A percentile compares a stretch with the other conserved stretches of the same genome.
These are phyloP conservation scores for Populus hybrid DNA, from an alignment of 441 rosid genomes.

Conservation along the genomic window DNA sequence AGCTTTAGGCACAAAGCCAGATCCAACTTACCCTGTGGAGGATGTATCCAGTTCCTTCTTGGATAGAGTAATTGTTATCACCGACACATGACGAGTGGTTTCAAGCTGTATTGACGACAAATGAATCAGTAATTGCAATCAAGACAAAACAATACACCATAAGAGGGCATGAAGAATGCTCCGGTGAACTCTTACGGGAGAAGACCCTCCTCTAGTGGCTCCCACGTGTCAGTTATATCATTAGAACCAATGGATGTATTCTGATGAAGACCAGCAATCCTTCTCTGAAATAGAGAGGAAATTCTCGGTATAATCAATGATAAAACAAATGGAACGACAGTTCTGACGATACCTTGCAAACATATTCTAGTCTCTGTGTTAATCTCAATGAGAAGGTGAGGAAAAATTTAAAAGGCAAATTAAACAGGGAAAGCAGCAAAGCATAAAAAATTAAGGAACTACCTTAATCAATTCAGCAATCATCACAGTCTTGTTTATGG, in stretches of 20 bases:
- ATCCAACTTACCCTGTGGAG: slow-evolving; percentile 36
- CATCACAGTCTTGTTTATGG: slow-evolving; percentile 79
- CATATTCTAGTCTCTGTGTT: neutral
- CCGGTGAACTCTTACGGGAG: slow-evolving; percentile 35
- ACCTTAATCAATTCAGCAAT: slow-evolving; percentile 83
- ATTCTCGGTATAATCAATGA: neutral
- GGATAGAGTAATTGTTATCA: slow-evolving; percentile 42
- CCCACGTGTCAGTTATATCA: slow-evolving; percentile 50
- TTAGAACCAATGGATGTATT: slow-evolving; percentile 38
- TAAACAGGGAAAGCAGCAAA: neutral
- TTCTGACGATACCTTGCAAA: too few species aligned
- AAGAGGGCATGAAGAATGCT: neutral
- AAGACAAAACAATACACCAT: neutral
- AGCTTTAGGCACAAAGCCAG: neutral
- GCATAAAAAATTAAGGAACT: neutral
- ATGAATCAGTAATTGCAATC: neutral
- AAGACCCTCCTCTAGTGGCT: slow-evolving; percentile 57
- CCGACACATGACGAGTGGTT: slow-evolving; percentile 52
- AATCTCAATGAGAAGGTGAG: neutral
- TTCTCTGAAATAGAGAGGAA: slow-evolving; percentile 29
- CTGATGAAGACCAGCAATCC: slow-evolving; percentile 47
- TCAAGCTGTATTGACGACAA: slow-evolving; percentile 28
- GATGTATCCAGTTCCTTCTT: slow-evolving; percentile 40
- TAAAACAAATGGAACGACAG: neutral
- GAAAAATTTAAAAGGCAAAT: neutral